Evolutionary conservation across 148 eudicot genomes (phyloP).

Genomic region (Cornus kousa): DNA sequence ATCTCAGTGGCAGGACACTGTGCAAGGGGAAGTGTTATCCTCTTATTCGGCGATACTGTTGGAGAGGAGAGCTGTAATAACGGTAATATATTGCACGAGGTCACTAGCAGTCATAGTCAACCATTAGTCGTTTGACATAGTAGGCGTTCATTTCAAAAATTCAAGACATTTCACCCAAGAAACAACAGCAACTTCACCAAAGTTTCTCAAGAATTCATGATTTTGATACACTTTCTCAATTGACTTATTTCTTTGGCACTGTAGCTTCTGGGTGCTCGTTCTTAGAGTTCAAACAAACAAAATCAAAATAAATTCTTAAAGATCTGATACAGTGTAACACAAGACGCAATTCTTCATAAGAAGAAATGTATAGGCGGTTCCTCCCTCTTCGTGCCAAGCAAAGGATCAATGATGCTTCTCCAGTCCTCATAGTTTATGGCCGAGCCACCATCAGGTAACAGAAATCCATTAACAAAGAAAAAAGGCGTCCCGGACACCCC

Average conservation of each 20-base stretch:
- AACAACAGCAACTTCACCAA: not conserved
- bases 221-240: not conserved
- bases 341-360: not conserved
- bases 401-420: conserved; percentile 72
- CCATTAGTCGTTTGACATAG: too few species aligned
- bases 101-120: too few species aligned
- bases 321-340: not conserved
- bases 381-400: conserved; percentile 16
- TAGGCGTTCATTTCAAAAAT: too few species aligned
- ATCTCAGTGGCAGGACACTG: too few species aligned
- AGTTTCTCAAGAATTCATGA: not conserved
- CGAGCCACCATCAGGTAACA: conserved; percentile 57
- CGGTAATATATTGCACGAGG: too few species aligned
- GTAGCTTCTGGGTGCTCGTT: not conserved
- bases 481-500: conserved; percentile 78
- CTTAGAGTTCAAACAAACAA: not conserved
- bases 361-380: conserved; percentile 6
- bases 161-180: not conserved
- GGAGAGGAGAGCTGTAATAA: too few species aligned
- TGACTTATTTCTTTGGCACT: not conserved
- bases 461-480: conserved; percentile 77
- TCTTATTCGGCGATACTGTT: too few species aligned
- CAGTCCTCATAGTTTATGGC: conserved; percentile 53
- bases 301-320: too few species aligned
- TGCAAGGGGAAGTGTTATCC: too few species aligned